Base-by-base conservation (phyloP, 805 yeast genomes). In the Candida ortonii region DNA sequence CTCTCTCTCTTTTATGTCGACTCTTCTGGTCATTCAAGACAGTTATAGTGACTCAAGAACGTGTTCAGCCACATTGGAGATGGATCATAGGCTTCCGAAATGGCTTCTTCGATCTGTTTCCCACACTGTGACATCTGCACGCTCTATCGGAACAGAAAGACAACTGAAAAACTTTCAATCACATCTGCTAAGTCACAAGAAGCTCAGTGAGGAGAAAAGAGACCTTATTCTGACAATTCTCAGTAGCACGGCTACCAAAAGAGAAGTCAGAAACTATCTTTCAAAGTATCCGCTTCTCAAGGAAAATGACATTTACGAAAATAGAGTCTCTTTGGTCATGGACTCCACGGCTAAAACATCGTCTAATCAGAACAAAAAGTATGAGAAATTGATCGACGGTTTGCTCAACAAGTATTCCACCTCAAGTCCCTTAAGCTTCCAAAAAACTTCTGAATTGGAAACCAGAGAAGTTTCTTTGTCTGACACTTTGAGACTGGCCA, bases 191-290 rank as follows among this genome's bases (percentile, higher is more conserved):
- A 52, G 44, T 33, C 58, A 57, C 36, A 41, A 44, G 28, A 41
- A 41, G 16, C 25, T 45, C n/a, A 69, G 74, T 7, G 62, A 67
- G 28, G 72, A 75, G 13, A 78, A 77, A 45, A 69, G 77, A 45
- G 85, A 84, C 35, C 64, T 90, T 32, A 80, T 90, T n/a, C 64
- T 87, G 12, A 80, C 96, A 2, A 88, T 90, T 16, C 67, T 90
- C 38, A 81, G 81, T 50, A 80, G 96, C 2, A 85, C 97, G 4
- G 94, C 97, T 5, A 90, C 97, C 1, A 89, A 87, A 56, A 68
- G 98, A 41, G 97, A 90, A 53, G 95, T 96, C 5, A 72, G 76
- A 43, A 83, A 81, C 44, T 90, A 89, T 53, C 62, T 90, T 29
- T 66, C 75, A 22, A 84, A 81, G 52, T 90, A 89, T 53, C 71